Percentiles rank a stretch among this genome's conserved stretches.
Evolutionary conservation across 495 filamentous ascomycete species (phyloP).

Genomic region (Aspergillus diversus): DNA sequence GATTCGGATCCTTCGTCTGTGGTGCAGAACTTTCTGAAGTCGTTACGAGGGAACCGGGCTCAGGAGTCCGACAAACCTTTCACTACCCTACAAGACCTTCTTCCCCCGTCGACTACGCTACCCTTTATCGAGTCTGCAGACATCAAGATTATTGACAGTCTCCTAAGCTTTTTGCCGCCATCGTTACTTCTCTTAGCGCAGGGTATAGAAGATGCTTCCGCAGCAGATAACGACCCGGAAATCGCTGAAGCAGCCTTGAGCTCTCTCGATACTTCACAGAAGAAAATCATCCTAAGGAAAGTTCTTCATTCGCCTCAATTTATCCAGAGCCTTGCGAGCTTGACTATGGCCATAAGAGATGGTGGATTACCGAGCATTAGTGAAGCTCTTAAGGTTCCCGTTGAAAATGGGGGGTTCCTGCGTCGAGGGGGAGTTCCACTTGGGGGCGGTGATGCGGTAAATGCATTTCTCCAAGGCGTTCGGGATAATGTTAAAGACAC

Average conservation of each 20-base stretch:
- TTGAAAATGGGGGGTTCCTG: slow-evolving; percentile 82
- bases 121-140: slow-evolving; percentile 72
- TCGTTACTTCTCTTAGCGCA: slow-evolving; percentile 72
- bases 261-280: slow-evolving; percentile 75
- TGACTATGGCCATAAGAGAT: slow-evolving; percentile 87
- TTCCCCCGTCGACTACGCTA: slow-evolving; percentile 74
- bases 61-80: slow-evolving; percentile 64
- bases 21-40: slow-evolving; percentile 86
- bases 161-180: slow-evolving; percentile 77
- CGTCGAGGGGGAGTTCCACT: slow-evolving; percentile 72
- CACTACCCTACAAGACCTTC: slow-evolving; percentile 85
- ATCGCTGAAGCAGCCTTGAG: slow-evolving; percentile 70
- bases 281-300: slow-evolving; percentile 76
- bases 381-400: slow-evolving; percentile 76
- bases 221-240: slow-evolving; percentile 67
- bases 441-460: slow-evolving; percentile 86
- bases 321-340: slow-evolving; percentile 76
- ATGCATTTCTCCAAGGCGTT: slow-evolving; percentile 87
- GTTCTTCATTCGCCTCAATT: slow-evolving; percentile 93
- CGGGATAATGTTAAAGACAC: slow-evolving; percentile 68
- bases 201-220: slow-evolving; percentile 59
- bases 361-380: slow-evolving; percentile 90
- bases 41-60: slow-evolving; percentile 66
- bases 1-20: slow-evolving; percentile 62
- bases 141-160: slow-evolving; percentile 66